Conservation (phyloP, 768 basidiomycete species). For the Obba rivulosa region DNA sequence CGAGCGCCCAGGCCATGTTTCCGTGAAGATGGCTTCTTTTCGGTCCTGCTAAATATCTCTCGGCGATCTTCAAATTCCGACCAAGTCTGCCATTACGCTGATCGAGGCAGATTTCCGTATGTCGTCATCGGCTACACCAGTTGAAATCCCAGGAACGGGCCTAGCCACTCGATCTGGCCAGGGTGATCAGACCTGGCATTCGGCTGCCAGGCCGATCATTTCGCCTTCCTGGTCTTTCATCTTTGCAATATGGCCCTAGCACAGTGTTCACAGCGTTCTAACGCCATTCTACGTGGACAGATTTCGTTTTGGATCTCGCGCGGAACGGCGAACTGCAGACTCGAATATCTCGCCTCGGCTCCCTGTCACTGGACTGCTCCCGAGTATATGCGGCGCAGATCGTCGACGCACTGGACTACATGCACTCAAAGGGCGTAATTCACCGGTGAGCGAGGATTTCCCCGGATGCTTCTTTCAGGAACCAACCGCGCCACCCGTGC, state of each 20-base stretch:
- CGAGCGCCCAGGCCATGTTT: too few species aligned
- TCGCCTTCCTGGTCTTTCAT: background rate
- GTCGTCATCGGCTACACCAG: too few species aligned
- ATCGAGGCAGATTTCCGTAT: too few species aligned
- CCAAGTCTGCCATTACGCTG: too few species aligned
- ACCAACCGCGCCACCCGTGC: slow-evolving; percentile 2
- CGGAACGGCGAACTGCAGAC: slow-evolving; percentile 75
- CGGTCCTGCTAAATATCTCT: too few species aligned
- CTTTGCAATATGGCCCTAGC: background rate
- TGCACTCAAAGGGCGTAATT: slow-evolving; percentile 86
- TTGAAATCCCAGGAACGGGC: background rate
- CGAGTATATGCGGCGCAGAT: slow-evolving; percentile 88
- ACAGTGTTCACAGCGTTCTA: background rate
- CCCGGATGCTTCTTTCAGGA: slow-evolving; percentile 3
- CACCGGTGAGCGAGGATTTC: slow-evolving; percentile 52
- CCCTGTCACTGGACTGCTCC: slow-evolving; percentile 70
- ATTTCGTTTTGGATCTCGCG: slow-evolving; percentile 75
- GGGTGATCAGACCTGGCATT: too few species aligned
- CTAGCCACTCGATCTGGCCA: too few species aligned
- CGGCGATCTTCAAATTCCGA: too few species aligned
- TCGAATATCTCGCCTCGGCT: slow-evolving; percentile 73
- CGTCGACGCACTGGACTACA: slow-evolving; percentile 82
- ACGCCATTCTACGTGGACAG: slow-evolving; percentile 31
- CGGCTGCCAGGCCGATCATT: slow-evolving; percentile 1
- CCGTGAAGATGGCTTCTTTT: too few species aligned